Conservation (phyloP, 2,329 filamentous ascomycete genomes). For the Sclerotinia sclerotiorum region DNA sequence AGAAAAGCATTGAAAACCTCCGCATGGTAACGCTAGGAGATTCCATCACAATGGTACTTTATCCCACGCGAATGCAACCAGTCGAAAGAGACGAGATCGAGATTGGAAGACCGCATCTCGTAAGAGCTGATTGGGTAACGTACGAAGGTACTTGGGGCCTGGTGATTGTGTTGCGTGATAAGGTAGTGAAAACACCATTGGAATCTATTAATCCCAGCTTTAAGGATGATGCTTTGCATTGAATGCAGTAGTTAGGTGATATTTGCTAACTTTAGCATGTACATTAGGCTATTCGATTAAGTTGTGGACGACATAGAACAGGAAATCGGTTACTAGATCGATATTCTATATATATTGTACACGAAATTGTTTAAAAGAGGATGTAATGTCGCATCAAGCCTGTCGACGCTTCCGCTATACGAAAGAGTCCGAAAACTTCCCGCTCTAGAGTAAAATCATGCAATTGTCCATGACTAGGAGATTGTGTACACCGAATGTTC, state of each 20-base stretch:
- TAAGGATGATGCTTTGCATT: neutral
- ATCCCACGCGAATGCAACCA: neutral
- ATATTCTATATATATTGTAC: neutral
- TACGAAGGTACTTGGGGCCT: slow-evolving; percentile 9
- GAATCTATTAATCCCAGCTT: neutral
- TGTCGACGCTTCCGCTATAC: neutral
- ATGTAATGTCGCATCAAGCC: neutral
- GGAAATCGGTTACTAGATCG: neutral
- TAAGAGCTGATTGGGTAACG: slow-evolving; percentile 10
- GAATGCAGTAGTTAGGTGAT: neutral
- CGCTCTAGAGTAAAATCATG: neutral
- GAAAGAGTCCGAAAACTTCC: neutral
- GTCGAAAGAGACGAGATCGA: neutral
- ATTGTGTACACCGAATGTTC: neutral
- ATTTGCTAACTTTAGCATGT: neutral
- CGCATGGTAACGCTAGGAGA: neutral
- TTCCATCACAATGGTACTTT: neutral
- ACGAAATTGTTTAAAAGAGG: neutral
- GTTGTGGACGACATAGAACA: neutral
- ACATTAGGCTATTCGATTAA: neutral
- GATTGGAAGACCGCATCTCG: neutral
- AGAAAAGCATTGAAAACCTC: neutral
- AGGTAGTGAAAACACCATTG: neutral
- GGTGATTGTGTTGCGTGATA: slow-evolving; percentile 3
- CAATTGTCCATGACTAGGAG: neutral